Percentiles rank a stretch among this genome's conserved stretches.
These are phyloP conservation scores for Yarrowia galli DNA, from an alignment of 1,139 yeast genomes.

Conservation along the genomic window DNA sequence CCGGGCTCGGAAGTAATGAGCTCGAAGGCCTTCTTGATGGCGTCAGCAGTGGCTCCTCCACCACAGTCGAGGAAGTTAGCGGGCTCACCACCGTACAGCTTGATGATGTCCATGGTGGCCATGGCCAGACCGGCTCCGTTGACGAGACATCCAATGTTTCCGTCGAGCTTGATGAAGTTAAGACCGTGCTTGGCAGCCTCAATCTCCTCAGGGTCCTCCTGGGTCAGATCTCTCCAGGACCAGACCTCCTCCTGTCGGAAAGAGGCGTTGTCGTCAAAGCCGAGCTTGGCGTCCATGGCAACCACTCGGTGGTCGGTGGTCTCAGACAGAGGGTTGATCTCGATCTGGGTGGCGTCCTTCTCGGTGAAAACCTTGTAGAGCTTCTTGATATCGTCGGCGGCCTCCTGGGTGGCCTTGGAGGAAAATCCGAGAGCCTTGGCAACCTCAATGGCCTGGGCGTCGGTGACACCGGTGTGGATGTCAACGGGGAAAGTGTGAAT, in stretches of 20 bases:
- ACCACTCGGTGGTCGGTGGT: conserved; percentile 87
- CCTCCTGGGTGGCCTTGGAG: conserved; percentile 77
- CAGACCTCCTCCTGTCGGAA: conserved; percentile 95
- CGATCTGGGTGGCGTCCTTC: conserved; percentile 96
- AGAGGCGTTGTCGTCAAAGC: conserved; percentile 94
- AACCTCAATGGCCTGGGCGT: conserved; percentile 73
- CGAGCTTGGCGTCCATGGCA: conserved; percentile 99
- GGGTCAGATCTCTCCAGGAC: conserved; percentile 95
- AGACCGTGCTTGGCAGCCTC: conserved; percentile 89
- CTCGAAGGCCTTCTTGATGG: conserved; percentile 96
- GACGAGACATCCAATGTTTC: conserved; percentile 97
- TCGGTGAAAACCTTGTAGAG: conserved; percentile 87
- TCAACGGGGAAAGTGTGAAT: conserved; percentile 88
- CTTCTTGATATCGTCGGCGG: conserved; percentile 85
- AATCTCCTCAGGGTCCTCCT: conserved; percentile 98
- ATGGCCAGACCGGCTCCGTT: conserved; percentile 99
- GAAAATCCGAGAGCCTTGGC: conserved; percentile 87
- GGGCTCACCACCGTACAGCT: conserved; percentile 97
- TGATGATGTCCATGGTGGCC: conserved; percentile 99
- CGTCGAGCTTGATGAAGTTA: conserved; percentile 96
- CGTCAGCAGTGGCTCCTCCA: conserved; percentile 99
- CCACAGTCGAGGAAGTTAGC: conserved; percentile 99
- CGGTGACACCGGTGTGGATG: conserved; percentile 81
- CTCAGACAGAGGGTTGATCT: conserved; percentile 97
- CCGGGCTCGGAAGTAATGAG: conserved; percentile 87